These are phyloP conservation scores for Penicillium sp. DNA, from an alignment of 2,329 filamentous ascomycete genomes.

Conservation along the genomic window DNA sequence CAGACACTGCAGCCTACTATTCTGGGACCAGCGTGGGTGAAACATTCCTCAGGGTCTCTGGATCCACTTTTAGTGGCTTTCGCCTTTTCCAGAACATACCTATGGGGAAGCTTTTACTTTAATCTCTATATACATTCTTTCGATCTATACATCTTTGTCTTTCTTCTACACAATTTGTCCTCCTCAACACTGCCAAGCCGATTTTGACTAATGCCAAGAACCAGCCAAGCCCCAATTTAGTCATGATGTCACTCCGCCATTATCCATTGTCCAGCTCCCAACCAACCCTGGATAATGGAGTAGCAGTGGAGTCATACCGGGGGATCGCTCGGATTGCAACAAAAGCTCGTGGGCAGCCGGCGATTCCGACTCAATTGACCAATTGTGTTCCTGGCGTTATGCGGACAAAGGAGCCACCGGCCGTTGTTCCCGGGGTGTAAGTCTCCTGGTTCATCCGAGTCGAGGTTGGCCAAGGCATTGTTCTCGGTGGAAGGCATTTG, in stretches of 20 bases:
- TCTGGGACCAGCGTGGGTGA: neutral
- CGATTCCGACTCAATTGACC: neutral
- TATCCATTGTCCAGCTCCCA: constrained; percentile 5
- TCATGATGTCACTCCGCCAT: constrained; percentile 13
- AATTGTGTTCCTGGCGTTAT: neutral
- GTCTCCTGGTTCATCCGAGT: constrained; percentile 4
- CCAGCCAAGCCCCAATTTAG: neutral
- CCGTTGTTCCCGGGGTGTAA: neutral
- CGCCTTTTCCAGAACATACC: neutral
- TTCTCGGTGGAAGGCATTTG: neutral
- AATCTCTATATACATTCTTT: neutral
- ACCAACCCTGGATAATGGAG: constrained; percentile 10
- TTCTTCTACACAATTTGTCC: neutral
- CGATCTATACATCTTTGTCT: neutral
- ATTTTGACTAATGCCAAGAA: neutral
- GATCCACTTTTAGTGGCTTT: constrained; percentile 2
- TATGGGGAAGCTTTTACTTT: neutral
- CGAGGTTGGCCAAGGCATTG: neutral
- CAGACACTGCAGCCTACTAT: neutral
- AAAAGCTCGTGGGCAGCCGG: neutral
- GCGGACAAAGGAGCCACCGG: neutral
- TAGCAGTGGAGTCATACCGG: constrained; percentile 1
- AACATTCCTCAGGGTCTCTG: constrained; percentile 5
- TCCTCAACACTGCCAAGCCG: too few relatives aligned
- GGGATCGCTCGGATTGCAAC: neutral